Evolutionary conservation across 495 filamentous ascomycete species (phyloP).

Genomic region (Sphaerosporella brunnea): DNA sequence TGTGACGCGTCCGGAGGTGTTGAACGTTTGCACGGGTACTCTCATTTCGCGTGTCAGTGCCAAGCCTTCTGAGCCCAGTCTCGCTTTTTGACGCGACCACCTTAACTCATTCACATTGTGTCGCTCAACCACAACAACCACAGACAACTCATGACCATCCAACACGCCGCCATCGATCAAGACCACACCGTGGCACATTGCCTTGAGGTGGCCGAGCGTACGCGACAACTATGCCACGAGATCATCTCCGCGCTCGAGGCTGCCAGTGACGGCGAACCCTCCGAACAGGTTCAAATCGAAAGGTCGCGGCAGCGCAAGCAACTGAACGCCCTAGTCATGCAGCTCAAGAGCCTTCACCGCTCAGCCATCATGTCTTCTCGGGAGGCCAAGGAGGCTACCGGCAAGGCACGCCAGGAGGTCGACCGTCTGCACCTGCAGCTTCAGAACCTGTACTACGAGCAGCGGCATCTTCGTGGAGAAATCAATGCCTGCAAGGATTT

Average conservation of each 20-base stretch:
- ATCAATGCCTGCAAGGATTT: conserved; percentile 82
- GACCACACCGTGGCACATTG: conserved; percentile 30
- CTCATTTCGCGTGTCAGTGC: too few relatives aligned
- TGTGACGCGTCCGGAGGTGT: neutral
- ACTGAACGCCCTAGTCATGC: conserved; percentile 59
- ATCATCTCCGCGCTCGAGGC: conserved; percentile 44
- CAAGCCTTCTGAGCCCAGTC: too few relatives aligned
- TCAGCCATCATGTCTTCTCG: conserved; percentile 62
- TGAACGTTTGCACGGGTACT: too few relatives aligned
- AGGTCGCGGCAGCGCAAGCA: conserved; percentile 62
- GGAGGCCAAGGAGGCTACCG: conserved; percentile 70
- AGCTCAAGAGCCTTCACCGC: conserved; percentile 67
- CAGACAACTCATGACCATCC: conserved; percentile 4
- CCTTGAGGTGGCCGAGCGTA: conserved; percentile 48
- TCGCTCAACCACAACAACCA: too few relatives aligned
- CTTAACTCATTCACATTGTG: too few relatives aligned
- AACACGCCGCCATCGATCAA: neutral
- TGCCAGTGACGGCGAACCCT: conserved; percentile 27
- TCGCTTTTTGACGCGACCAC: too few relatives aligned
- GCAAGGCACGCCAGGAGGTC: conserved; percentile 75
- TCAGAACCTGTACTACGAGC: conserved; percentile 94
- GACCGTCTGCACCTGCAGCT: conserved; percentile 80
- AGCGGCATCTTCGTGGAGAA: conserved; percentile 73
- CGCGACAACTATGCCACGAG: conserved; percentile 54
- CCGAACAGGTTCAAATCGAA: conserved; percentile 38